Evolutionary conservation across 1,284 basidiomycete genomes (phyloP).

Genomic region (Pseudozyma flocculosa): DNA sequence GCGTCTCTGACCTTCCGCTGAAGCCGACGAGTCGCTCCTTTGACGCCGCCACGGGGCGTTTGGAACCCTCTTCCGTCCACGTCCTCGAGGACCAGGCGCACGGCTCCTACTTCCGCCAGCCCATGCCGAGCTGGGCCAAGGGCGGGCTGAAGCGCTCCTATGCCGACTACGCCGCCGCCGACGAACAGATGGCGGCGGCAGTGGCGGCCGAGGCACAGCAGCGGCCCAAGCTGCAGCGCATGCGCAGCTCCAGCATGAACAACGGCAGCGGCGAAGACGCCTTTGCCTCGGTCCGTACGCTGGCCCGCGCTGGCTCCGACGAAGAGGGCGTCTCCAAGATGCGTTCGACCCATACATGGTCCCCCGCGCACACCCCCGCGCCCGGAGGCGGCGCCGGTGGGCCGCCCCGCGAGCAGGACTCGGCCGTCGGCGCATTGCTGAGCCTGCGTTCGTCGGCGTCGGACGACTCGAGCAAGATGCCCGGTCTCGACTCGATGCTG

Average conservation of each 20-base stretch:
- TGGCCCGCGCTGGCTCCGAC: slow-evolving; percentile 20
- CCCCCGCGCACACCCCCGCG: not conserved
- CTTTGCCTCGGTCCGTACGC: slow-evolving; percentile 14
- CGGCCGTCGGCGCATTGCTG: slow-evolving; percentile 32
- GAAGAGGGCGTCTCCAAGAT: slow-evolving; percentile 28
- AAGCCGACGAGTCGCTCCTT: slow-evolving; percentile 3
- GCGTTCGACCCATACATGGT: slow-evolving; percentile 17
- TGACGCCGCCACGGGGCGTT: slow-evolving; percentile 1
- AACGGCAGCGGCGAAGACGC: slow-evolving; percentile 8
- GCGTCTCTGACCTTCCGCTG: slow-evolving; percentile 10
- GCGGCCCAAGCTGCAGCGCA: slow-evolving; percentile 21
- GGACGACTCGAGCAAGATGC: slow-evolving; percentile 10
- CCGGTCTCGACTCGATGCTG: not conserved
- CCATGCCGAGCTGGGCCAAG: slow-evolving; percentile 1
- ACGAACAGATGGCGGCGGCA: not conserved
- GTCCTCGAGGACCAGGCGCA: not conserved
- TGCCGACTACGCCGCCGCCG: slow-evolving; percentile 11
- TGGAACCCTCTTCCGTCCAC: not conserved
- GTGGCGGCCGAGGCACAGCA: slow-evolving; percentile 2
- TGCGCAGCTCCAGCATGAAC: slow-evolving; percentile 31
- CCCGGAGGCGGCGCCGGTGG: not conserved
- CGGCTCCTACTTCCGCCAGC: too few species aligned
- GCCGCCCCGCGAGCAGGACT: slow-evolving; percentile 30
- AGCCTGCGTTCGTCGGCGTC: slow-evolving; percentile 25
- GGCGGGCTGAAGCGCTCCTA: slow-evolving; percentile 25